Percentiles rank a stretch among this genome's conserved stretches.
phyloP scores from a whole-genome alignment of 2,329 filamentous ascomycete genomes.

The Beauveria australis region DNA sequence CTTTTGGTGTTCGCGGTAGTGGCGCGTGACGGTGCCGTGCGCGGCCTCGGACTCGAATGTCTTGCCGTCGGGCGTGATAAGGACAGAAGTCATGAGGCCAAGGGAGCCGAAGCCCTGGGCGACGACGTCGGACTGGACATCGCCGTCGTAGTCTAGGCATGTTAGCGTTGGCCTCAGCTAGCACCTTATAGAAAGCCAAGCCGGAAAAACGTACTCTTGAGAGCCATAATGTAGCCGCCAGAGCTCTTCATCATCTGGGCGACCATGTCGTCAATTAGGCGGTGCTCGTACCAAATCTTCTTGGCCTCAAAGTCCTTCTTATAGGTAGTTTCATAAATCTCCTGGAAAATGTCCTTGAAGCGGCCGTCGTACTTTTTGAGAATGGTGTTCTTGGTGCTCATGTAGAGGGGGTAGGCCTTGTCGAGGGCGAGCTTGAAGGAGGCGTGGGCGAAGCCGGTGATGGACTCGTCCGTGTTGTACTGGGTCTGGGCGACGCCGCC shows the following conservation, averaged over 20 bases:
- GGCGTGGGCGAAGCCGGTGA: conserved; percentile 88
- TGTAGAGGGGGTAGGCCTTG: conserved; percentile 89
- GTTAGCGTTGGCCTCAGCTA: conserved; percentile 2
- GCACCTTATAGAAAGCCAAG: too few relatives aligned
- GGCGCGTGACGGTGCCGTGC: conserved; percentile 95
- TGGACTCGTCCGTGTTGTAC: conserved; percentile 98
- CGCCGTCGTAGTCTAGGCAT: conserved; percentile 83
- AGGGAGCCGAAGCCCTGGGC: conserved; percentile 97
- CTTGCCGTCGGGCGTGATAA: conserved; percentile 93
- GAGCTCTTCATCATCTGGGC: conserved; percentile 99
- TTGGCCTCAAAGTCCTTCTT: conserved; percentile 82
- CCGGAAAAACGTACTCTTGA: conserved; percentile 69
- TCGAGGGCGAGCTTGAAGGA: conserved; percentile 90
- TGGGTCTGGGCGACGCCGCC: conserved; percentile 89
- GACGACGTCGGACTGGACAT: conserved; percentile 97
- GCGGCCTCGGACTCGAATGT: conserved; percentile 97
- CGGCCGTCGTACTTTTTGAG: conserved; percentile 97
- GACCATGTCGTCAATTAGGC: conserved; percentile 99
- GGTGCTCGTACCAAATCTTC: conserved; percentile 98
- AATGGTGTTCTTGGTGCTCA: conserved; percentile 99
- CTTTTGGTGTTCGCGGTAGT: conserved; percentile 99
- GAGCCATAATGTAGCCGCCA: conserved; percentile 92
- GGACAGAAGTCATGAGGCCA: conserved; percentile 95
- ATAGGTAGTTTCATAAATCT: conserved; percentile 84
- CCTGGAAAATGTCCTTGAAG: conserved; percentile 99